Base-by-base conservation (phyloP, 2,329 filamentous ascomycete genomes). In the Trichocomaceae sp. region DNA sequence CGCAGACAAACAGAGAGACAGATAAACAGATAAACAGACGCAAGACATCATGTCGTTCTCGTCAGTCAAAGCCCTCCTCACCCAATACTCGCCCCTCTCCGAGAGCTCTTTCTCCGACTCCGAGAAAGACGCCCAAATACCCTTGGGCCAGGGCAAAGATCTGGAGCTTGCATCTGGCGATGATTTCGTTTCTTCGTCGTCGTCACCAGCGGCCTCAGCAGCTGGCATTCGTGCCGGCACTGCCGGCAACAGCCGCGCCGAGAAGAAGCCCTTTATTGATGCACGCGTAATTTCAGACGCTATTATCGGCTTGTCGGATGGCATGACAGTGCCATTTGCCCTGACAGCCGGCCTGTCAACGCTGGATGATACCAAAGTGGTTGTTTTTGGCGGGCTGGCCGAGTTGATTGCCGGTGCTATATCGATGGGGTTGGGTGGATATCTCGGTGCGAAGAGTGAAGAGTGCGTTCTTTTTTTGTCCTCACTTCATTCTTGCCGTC, bases 271-370 rank as follows among this genome's bases (percentile, higher is more conserved):
- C 35, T 58, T 66, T 50, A 61, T 73, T 26, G 69, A 73, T 45
- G 68, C 69, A 33, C 68, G 70, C 7, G 66, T 69, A 20, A 67
- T 73, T 8, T 73, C 70, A 46, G 84, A 88, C 68, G 78, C 84
- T 59, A 89, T 87, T 57, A 85, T 91, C 61, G 87, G 87, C 52
- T 83, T 90, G 62, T 85, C 87, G 0, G 87, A 91, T 64, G 87
- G 87, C 15, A 77, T 91, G 61, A 91, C 87, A 0, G 87, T 91
- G 0, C 87, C 87, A 0, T 91, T 91, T 62, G 87, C 87, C 15
- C 75, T 91, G 37, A 90, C 86, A 0, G 87, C 88, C 0, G 87
- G 87, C 13, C 76, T 91, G 50, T 72, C 67, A 7, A 73, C 73
- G 2, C 74, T 87, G 46, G 83, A 83, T n/a, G 77, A 82, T 65